These are phyloP conservation scores for Oropetium thomaeum DNA, from an alignment of 176 grass and related monocot species.

Conservation along the genomic window DNA sequence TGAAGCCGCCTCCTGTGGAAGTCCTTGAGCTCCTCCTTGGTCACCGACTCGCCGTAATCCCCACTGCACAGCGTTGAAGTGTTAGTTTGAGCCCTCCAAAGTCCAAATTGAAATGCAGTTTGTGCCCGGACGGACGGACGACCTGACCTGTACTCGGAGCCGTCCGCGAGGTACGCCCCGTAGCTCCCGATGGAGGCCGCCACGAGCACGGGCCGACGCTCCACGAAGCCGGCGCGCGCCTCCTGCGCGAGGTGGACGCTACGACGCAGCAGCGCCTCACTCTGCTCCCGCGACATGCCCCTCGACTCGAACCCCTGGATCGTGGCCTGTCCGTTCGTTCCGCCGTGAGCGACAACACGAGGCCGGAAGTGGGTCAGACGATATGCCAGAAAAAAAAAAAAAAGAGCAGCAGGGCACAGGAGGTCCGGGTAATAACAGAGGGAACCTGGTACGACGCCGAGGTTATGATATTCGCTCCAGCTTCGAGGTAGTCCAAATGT, in stretches of 20 bases:
- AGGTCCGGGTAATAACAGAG: neutral
- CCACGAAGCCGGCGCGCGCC: conserved; percentile 21
- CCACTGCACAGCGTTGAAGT: conserved; percentile 10
- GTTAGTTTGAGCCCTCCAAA: no score
- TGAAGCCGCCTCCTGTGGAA: conserved; percentile 44
- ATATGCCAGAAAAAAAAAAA: no score
- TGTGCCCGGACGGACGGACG: no score
- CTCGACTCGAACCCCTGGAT: conserved; percentile 32
- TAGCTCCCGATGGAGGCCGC: conserved; percentile 42
- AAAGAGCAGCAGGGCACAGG: neutral
- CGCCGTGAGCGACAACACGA: neutral
- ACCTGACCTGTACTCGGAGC: conserved; percentile 50
- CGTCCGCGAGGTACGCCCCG: conserved; percentile 27
- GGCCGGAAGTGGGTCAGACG: no score
- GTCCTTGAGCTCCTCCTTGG: conserved; percentile 25
- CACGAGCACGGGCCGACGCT: neutral
- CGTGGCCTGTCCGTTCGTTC: conserved; percentile 14
- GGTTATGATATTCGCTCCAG: conserved; percentile 33
- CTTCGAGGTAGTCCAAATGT: conserved; percentile 35
- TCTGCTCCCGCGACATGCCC: conserved; percentile 12
- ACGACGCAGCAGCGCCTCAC: conserved; percentile 33
- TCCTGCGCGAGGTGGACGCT: conserved; percentile 43
- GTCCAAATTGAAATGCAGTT: no score
- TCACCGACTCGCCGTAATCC: conserved; percentile 24
- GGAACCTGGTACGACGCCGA: conserved; percentile 26